Conservation (phyloP, 805 yeast species). For the Saccharomycopsis fermentans region DNA sequence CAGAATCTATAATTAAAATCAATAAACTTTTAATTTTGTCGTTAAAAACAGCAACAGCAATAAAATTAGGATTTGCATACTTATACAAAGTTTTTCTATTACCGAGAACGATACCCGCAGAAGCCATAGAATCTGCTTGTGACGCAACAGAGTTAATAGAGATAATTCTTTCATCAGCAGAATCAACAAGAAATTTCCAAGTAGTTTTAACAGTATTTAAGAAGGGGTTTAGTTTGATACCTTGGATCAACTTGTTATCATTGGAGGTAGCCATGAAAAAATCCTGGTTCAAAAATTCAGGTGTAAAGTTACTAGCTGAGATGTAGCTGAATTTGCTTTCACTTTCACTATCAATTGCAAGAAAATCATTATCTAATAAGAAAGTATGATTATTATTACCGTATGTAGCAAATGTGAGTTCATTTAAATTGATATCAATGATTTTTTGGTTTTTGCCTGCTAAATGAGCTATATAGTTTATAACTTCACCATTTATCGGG, state of each 20-base stretch:
- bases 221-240: constrained; percentile 10
- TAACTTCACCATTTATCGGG: constrained; percentile 9
- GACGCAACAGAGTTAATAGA: constrained; percentile 33
- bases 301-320: background rate
- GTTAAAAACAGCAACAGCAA: constrained; percentile 40
- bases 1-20: constrained; percentile 51
- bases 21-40: constrained; percentile 26
- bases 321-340: background rate
- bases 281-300: background rate
- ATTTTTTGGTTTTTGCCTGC: background rate
- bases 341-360: background rate
- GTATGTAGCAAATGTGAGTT: background rate
- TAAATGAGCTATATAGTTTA: background rate
- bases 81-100: constrained; percentile 74
- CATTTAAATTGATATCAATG: constrained; percentile 4
- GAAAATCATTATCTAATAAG: background rate
- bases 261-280: background rate
- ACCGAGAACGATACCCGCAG: constrained; percentile 58
- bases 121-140: constrained; percentile 37
- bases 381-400: background rate
- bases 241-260: background rate
- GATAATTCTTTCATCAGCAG: constrained; percentile 23
- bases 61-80: constrained; percentile 62
- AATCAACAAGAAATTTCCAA: constrained; percentile 1
- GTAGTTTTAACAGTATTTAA: background rate